Evolutionary conservation across 2,329 filamentous ascomycete genomes (phyloP).

Genomic region (Alternaria tenuissima): DNA sequence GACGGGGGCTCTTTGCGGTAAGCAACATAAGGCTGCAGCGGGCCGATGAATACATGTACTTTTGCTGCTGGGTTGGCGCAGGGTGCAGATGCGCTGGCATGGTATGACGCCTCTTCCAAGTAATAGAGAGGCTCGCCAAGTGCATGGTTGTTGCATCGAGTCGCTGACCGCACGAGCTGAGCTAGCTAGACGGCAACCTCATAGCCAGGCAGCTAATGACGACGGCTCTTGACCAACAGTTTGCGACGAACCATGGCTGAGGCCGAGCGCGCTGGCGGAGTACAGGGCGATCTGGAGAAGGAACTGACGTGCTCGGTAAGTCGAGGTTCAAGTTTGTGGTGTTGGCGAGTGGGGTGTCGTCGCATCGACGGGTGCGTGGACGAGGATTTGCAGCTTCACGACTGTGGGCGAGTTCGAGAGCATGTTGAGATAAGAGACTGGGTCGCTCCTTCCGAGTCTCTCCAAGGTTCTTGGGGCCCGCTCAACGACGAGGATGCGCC

Average conservation of each 20-base stretch:
- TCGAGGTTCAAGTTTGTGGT: slow-evolving; percentile 38
- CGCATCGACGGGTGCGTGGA: not conserved
- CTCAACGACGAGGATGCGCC: slow-evolving; percentile 18
- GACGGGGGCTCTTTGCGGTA: not conserved
- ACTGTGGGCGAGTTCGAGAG: not conserved
- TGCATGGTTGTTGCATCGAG: slow-evolving; percentile 17
- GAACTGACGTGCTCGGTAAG: slow-evolving; percentile 94
- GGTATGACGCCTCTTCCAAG: slow-evolving; percentile 17
- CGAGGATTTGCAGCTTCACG: not conserved
- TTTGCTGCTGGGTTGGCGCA: slow-evolving; percentile 1
- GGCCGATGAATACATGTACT: not conserved
- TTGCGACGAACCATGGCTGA: slow-evolving; percentile 42
- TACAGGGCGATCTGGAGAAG: slow-evolving; percentile 78
- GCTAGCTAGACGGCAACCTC: slow-evolving; percentile 19
- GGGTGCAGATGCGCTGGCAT: slow-evolving; percentile 23
- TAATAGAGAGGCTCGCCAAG: slow-evolving; percentile 18
- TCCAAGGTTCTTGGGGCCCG: slow-evolving; percentile 4
- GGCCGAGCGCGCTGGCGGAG: slow-evolving; percentile 49
- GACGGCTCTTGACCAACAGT: slow-evolving; percentile 8
- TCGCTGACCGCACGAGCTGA: slow-evolving; percentile 28
- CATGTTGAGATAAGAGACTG: not conserved
- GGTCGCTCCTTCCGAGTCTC: not conserved
- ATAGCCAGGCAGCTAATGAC: slow-evolving; percentile 9
- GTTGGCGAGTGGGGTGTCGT: slow-evolving; percentile 4
- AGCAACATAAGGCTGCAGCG: not conserved